Evolutionary conservation across 2,329 filamentous ascomycete species (phyloP), one percentile per base, ranked within the genome.

Genomic region (Trichoderma afroharzianum): DNA sequence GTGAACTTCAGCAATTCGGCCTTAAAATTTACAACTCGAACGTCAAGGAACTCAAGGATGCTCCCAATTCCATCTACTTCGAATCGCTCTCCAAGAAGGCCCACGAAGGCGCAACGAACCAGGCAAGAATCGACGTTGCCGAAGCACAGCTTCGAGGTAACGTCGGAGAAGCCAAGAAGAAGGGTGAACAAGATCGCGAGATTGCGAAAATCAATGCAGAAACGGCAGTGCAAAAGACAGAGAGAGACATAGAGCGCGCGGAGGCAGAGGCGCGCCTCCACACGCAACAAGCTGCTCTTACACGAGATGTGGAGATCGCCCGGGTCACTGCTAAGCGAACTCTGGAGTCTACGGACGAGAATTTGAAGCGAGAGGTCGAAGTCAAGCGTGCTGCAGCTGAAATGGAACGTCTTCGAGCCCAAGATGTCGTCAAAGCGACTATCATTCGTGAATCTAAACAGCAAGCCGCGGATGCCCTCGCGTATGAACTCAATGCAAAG

Each of bases 161-260:
- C n/a, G 43, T 47, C 4, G 43, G 43, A 2, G 43, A 47, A 47
- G 43, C 43, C 0, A 47, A 47, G 43, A 47, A 47, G 43, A 47
- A 47, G 43, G 43, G 43, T 5, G 43, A 47, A 12, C 43, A 47
- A 21, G 43, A 47, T 2, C 2, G 43, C 0, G 43, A 47, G n/a
- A 47, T 47, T 21, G 43, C 43, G 18, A 47, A 47, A 4, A 47
- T 47, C 4, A 47, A 47, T 1, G 43, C 43, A 5, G 43, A 47
- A 9, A 47, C 43, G 1, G 43, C 43, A 1, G 43, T 96, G n/a
- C n/a, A n/a, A n/a, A n/a, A n/a, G n/a, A 1, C 88, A 93, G 73
- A 94, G 95, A 83, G 93, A 63, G 94, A 95, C 78, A 91, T 92
- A 59, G 93, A 96, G 82, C 93, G 93, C 73, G 92, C 93, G 3